Evolutionary conservation across 2,329 filamentous ascomycete genomes (phyloP).

Genomic region (Metarhizium robertsii): DNA sequence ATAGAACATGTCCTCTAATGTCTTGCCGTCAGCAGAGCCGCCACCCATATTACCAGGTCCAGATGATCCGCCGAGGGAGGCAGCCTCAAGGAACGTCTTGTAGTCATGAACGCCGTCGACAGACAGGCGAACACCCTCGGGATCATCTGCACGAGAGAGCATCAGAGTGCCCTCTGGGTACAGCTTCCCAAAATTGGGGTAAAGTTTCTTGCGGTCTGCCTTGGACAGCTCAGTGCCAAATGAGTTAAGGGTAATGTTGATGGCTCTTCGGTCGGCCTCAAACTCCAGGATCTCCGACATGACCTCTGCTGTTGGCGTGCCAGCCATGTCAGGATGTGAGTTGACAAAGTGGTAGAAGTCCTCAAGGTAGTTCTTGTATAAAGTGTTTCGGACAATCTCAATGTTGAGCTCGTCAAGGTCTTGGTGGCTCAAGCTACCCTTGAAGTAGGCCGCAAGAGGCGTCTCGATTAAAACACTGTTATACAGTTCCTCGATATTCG

Average conservation of each 20-base stretch:
- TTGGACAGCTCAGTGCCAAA: conserved; percentile 96
- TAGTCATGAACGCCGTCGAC: conserved; percentile 92
- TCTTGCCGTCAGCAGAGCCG: conserved; percentile 71
- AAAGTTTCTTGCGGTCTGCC: conserved; percentile 89
- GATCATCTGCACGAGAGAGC: conserved; percentile 88
- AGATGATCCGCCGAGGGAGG: conserved; percentile 62
- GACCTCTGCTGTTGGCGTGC: conserved; percentile 83
- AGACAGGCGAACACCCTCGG: conserved; percentile 85
- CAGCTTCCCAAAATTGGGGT: conserved; percentile 81
- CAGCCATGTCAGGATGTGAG: conserved; percentile 73
- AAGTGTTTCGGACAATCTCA: conserved; percentile 94
- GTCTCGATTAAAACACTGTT: conserved; percentile 97
- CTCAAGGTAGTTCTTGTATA: conserved; percentile 99
- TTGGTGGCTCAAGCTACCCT: conserved; percentile 89
- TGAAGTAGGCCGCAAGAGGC: conserved; percentile 92
- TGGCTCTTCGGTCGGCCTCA: conserved; percentile 89
- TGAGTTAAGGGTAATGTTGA: conserved; percentile 98
- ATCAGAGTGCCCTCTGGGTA: conserved; percentile 93
- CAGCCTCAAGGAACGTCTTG: conserved; percentile 91
- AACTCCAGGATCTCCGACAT: conserved; percentile 97
- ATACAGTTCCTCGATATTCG: conserved; percentile 97
- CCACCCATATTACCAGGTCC: conserved; percentile 80
- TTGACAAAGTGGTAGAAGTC: conserved; percentile 96
- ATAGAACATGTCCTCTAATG: conserved; percentile 95
- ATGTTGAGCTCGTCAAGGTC: conserved; percentile 98